phyloP scores from a whole-genome alignment of 305 asterid species.

The Fraxinus xanthoxyloides region DNA sequence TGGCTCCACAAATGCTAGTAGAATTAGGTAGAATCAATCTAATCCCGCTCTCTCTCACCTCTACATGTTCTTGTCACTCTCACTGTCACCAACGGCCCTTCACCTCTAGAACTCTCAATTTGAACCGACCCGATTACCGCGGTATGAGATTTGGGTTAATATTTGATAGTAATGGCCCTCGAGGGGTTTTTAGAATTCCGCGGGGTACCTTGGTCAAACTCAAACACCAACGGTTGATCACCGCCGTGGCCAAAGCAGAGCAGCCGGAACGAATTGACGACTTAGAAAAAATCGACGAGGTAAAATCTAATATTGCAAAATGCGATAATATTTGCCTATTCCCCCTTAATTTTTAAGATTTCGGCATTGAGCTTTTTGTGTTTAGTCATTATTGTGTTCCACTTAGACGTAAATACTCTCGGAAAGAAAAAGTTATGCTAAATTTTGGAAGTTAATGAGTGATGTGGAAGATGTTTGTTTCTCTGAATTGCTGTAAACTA shows the following conservation, averaged over 20 bases:
- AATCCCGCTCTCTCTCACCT: conserved; percentile 43
- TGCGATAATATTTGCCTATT: background rate
- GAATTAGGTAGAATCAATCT: conserved; percentile 53
- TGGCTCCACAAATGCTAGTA: conserved; percentile 43
- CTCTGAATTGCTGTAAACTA: background rate
- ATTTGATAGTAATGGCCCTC: conserved; percentile 20
- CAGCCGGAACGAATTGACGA: conserved; percentile 22
- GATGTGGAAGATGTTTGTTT: background rate
- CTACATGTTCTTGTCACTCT: conserved; percentile 35
- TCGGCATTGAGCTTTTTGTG: background rate
- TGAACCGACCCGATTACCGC: conserved; percentile 30
- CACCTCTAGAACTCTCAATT: conserved; percentile 18
- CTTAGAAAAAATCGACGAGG: conserved; percentile 30
- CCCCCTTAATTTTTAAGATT: background rate
- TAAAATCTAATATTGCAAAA: conserved; percentile 11
- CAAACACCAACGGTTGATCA: conserved; percentile 31
- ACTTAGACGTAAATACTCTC: background rate
- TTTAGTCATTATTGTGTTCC: background rate
- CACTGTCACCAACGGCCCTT: conserved; percentile 8
- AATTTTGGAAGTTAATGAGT: background rate
- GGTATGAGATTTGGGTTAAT: conserved; percentile 34
- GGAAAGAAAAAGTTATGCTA: background rate
- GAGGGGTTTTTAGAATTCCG: conserved; percentile 15
- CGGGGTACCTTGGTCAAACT: conserved; percentile 25
- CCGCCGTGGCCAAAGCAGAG: conserved; percentile 38